A percentile compares a stretch with the other conserved stretches of the same genome.
Evolutionary conservation across 2,329 filamentous ascomycete species (phyloP).

Genomic region (Trichoderma sp.): DNA sequence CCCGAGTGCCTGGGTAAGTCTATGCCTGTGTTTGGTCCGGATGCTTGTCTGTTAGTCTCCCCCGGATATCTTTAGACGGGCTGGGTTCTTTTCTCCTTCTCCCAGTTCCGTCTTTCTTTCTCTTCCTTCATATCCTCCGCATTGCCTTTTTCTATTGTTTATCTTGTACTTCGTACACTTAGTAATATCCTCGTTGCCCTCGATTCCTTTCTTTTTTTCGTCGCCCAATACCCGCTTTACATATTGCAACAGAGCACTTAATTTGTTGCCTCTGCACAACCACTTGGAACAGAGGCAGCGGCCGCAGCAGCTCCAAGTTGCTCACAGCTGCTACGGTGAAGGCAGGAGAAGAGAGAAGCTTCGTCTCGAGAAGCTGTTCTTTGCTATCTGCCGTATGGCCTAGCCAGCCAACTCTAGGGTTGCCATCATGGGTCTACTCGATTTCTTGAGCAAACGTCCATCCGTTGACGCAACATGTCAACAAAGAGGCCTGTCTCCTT

Average conservation of each 20-base stretch:
- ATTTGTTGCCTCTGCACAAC: not conserved
- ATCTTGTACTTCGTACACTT: not conserved
- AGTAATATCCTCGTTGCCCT: not conserved
- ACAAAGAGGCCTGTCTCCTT: not conserved
- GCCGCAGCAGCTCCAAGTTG: not conserved
- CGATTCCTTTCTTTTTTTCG: not conserved
- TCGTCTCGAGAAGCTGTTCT: not conserved
- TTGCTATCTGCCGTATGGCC: not conserved
- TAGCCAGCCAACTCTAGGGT: not conserved
- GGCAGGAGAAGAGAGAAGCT: not conserved
- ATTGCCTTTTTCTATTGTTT: not conserved
- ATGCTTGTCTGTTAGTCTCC: constrained; percentile 15
- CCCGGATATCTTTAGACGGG: constrained; percentile 20
- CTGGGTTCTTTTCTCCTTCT: constrained; percentile 13
- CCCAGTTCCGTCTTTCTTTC: not conserved
- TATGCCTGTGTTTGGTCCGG: not conserved
- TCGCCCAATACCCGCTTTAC: too few species aligned
- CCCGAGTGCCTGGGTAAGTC: not conserved
- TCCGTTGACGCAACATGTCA: constrained; percentile 2
- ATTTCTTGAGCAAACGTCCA: constrained; percentile 16
- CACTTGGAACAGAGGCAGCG: not conserved
- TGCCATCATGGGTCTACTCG: constrained; percentile 19
- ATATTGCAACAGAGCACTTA: not conserved
- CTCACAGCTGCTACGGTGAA: not conserved
- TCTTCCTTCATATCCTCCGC: not conserved